A percentile compares a stretch with the other conserved stretches of the same genome.
These are phyloP conservation scores for Backusella circina DNA, from an alignment of 192 early-diverging fungal genomes.

Conservation along the genomic window DNA sequence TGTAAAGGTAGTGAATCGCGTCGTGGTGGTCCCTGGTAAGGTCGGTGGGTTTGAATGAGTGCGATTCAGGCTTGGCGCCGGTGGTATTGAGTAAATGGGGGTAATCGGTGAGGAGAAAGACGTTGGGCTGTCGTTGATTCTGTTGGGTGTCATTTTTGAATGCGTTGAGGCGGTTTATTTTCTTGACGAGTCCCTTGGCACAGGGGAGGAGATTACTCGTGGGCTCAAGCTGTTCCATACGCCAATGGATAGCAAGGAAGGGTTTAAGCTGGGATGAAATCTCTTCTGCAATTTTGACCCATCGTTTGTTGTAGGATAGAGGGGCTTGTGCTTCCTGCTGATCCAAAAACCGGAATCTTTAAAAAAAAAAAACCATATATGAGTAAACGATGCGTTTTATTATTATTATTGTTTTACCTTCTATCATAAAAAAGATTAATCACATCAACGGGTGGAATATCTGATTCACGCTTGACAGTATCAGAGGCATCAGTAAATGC, in stretches of 20 bases:
- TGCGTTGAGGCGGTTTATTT: constrained; percentile 1
- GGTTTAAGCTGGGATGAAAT: constrained; percentile 26
- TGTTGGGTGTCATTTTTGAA: background rate
- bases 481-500: background rate
- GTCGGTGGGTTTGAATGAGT: constrained; percentile 24
- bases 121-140: constrained; percentile 6
- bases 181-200: constrained; percentile 21
- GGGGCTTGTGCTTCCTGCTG: constrained; percentile 16
- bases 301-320: constrained; percentile 17
- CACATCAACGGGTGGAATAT: constrained; percentile 15
- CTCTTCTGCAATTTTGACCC: constrained; percentile 19
- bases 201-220: constrained; percentile 22
- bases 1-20: constrained; percentile 26
- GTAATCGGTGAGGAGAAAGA: constrained; percentile 40
- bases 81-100: constrained; percentile 29
- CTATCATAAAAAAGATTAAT: constrained; percentile 34
- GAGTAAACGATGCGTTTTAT: too few species aligned
- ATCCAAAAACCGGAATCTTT: constrained; percentile 26
- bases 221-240: constrained; percentile 31
- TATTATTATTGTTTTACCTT: constrained; percentile 20
- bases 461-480: background rate
- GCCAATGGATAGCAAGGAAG: constrained; percentile 41
- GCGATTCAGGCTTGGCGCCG: constrained; percentile 26
- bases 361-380: background rate
- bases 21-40: constrained; percentile 28